A percentile compares a stretch with the other conserved stretches of the same genome.
Conservation (phyloP, 1,139 yeast species). For the Trichomonascaceae sp. region DNA sequence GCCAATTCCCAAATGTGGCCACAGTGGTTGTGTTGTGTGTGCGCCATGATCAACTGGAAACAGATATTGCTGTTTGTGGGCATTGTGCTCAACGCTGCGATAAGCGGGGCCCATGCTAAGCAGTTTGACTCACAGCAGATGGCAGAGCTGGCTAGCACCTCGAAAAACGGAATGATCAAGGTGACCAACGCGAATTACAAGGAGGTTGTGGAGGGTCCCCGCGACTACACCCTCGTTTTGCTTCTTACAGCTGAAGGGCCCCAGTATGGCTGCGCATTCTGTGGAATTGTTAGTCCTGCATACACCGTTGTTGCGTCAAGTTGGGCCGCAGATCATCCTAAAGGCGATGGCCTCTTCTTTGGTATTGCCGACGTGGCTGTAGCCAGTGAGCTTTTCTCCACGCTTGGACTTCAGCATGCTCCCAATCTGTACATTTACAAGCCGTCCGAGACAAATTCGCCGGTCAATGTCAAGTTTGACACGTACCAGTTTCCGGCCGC, state of each 20-base stretch:
- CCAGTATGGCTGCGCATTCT: constrained; percentile 63
- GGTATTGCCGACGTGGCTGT: constrained; percentile 61
- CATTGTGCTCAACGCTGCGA: background rate
- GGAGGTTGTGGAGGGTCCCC: constrained; percentile 46
- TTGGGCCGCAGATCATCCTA: constrained; percentile 39
- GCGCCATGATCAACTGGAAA: too few relatives aligned
- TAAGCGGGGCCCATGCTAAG: background rate
- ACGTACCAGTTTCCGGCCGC: constrained; percentile 35
- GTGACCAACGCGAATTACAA: constrained; percentile 53
- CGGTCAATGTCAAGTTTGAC: constrained; percentile 26
- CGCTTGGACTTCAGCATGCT: constrained; percentile 48
- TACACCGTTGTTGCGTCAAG: constrained; percentile 49
- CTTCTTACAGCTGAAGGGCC: constrained; percentile 64
- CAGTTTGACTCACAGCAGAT: background rate
- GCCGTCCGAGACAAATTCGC: constrained; percentile 35
- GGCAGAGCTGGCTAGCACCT: background rate
- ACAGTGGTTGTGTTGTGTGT: too few relatives aligned
- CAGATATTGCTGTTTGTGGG: too few relatives aligned
- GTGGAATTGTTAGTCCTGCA: constrained; percentile 59
- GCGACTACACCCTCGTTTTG: constrained; percentile 55
- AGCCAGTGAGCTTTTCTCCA: constrained; percentile 40
- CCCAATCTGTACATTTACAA: constrained; percentile 62
- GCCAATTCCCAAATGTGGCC: too few relatives aligned
- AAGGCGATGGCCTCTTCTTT: constrained; percentile 43
- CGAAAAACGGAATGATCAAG: constrained; percentile 27